Percentiles rank a stretch among this genome's conserved stretches.
These are phyloP conservation scores for Fusarium nelsonii DNA, from an alignment of 2,329 filamentous ascomycete genomes.

Conservation along the genomic window DNA sequence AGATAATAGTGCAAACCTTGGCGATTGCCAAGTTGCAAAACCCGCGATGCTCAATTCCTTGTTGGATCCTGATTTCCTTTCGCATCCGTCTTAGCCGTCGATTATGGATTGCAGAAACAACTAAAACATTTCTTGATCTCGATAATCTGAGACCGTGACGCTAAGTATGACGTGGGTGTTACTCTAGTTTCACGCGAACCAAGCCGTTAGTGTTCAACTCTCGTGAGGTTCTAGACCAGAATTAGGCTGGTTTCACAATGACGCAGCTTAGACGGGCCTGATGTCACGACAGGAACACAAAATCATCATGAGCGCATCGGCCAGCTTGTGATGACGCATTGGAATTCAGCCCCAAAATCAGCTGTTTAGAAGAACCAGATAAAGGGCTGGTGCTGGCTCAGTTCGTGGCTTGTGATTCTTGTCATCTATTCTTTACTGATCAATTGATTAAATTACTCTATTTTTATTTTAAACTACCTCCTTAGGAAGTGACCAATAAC, in stretches of 20 bases:
- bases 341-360: constrained; percentile 13
- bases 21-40: background rate
- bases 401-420: constrained; percentile 12
- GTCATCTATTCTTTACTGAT: background rate
- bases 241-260: constrained; percentile 21
- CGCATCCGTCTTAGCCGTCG: background rate
- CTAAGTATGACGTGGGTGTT: constrained; percentile 27
- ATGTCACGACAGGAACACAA: constrained; percentile 21
- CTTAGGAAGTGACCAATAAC: background rate
- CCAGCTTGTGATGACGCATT: constrained; percentile 24
- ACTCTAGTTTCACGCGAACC: background rate
- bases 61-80: constrained; percentile 14
- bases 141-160: constrained; percentile 27
- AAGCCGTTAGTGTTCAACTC: constrained; percentile 4
- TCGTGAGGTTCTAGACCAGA: constrained; percentile 4
- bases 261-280: constrained; percentile 17
- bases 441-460: background rate
- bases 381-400: constrained; percentile 21
- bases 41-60: constrained; percentile 4
- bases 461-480: background rate
- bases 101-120: background rate
- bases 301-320: constrained; percentile 31
- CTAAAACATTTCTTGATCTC: constrained; percentile 11
- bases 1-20: background rate
- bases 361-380: background rate